Conservation (phyloP, 1,284 basidiomycete species). For the Trametes hirsuta region DNA sequence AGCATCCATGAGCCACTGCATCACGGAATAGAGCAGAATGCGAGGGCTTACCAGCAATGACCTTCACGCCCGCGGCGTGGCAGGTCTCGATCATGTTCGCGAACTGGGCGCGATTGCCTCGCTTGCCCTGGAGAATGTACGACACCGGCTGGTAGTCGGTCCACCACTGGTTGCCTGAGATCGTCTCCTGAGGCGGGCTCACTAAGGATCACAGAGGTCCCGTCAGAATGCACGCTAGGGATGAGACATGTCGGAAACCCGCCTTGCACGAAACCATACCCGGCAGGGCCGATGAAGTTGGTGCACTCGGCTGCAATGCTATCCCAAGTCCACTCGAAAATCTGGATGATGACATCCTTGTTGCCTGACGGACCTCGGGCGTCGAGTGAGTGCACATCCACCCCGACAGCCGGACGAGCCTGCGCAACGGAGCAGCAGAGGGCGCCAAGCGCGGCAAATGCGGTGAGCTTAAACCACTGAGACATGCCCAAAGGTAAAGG, state of each 20-base stretch:
- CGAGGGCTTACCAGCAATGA: slow-evolving; percentile 54
- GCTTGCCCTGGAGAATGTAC: slow-evolving; percentile 61
- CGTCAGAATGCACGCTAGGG: slow-evolving; percentile 17
- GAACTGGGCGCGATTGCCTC: slow-evolving; percentile 56
- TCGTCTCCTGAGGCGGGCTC: slow-evolving; percentile 52
- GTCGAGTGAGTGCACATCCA: background rate
- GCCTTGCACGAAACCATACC: slow-evolving; percentile 73
- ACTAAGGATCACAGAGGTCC: slow-evolving; percentile 37
- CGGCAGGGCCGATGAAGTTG: slow-evolving; percentile 64
- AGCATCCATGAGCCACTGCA: slow-evolving; percentile 1
- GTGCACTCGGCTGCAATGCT: slow-evolving; percentile 68
- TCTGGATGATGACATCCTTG: slow-evolving; percentile 36
- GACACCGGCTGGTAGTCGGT: slow-evolving; percentile 73
- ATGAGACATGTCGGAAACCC: slow-evolving; percentile 9
- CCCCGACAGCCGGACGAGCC: background rate
- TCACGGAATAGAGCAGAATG: background rate
- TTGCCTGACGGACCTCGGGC: slow-evolving; percentile 16
- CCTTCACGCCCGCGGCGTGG: slow-evolving; percentile 61
- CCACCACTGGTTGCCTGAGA: slow-evolving; percentile 63
- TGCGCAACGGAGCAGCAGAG: background rate
- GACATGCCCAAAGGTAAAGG: background rate
- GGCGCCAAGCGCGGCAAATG: background rate
- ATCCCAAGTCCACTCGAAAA: slow-evolving; percentile 45
- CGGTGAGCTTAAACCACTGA: slow-evolving; percentile 5
- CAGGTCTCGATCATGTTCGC: slow-evolving; percentile 60